Evolutionary conservation across 2,329 filamentous ascomycete genomes (phyloP), one percentile per base, ranked within the genome.

Genomic region (Hypoxylon sp.): DNA sequence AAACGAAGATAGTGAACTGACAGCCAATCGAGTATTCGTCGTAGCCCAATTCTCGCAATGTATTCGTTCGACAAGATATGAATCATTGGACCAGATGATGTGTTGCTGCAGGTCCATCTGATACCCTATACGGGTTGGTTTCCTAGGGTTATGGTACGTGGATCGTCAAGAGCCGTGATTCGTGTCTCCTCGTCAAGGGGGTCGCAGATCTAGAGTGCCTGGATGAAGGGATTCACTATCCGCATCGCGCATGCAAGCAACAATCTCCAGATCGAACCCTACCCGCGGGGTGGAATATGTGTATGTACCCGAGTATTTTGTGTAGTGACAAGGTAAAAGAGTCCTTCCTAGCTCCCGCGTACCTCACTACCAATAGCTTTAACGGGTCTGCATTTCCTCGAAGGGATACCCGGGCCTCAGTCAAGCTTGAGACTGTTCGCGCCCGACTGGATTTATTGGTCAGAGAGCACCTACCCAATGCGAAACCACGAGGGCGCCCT

Each of bases 21-120:
- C 57, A 70, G 67, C 74, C 74, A 76, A 75, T 76, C 62, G 61
- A 71, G 53, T 17, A 47, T 44, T 39, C 2, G 48, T 50, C 50
- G 44, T 61, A 62, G 64, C 47, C 57, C 62, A 60, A 67, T 58
- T 71, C 64, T 68, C 68, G 37, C 64, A 60, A 70, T 70, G 65
- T 56, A 68, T 68, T 68, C 51, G 62, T 62, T 56, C 55, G 55
- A 51, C 44, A n/a, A 32, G 22, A 64, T 32, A 64, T 17, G 28
- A 62, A 53, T 56, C 48, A 69, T 70, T 70, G 66, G 68, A 59
- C 46, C 20, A 60, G 43, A 32, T 54, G 50, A 65, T 53, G 41
- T 64, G 32, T 46, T 41, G 51, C 54, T 52, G 50, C 50, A 58
- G 57, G 51, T 37, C 44, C 50, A 47, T 61, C 41, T 52, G 26